Evolutionary conservation across 768 basidiomycete species (phyloP).

Genomic region (Mycena floridula): DNA sequence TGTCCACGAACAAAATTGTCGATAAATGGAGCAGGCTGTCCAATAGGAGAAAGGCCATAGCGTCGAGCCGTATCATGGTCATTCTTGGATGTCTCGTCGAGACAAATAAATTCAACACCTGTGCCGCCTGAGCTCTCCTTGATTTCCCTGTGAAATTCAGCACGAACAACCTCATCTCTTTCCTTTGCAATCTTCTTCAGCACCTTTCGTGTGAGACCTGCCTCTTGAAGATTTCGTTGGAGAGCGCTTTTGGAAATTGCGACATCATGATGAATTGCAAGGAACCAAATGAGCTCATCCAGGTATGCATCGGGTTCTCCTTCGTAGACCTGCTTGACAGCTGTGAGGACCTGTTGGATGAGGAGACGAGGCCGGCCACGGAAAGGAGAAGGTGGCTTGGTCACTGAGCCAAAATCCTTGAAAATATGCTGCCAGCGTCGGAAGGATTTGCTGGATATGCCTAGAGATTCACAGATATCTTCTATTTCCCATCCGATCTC

Average conservation of each 20-base stretch:
- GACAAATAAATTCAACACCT: conserved; percentile 8
- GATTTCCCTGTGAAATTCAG: conserved; percentile 5
- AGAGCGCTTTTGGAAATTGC: conserved; percentile 11
- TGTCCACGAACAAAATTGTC: conserved; percentile 21
- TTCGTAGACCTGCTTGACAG: conserved; percentile 3
- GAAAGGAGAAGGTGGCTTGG: conserved; percentile 5
- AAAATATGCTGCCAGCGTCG: not conserved
- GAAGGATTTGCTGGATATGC: not conserved
- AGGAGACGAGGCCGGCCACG: conserved; percentile 3
- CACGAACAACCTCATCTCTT: conserved; percentile 7
- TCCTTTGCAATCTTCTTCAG: conserved; percentile 11
- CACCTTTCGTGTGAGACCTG: conserved; percentile 11
- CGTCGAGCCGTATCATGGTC: conserved; percentile 16
- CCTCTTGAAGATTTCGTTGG: conserved; percentile 5
- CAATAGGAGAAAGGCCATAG: conserved; percentile 21
- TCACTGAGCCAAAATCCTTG: conserved; percentile 1
- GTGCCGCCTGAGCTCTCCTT: too few relatives aligned
- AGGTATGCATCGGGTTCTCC: conserved; percentile 7
- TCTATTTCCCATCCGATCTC: conserved; percentile 1
- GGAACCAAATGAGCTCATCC: conserved; percentile 9
- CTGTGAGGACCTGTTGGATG: conserved; percentile 1
- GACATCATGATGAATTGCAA: conserved; percentile 10
- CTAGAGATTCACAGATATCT: conserved; percentile 1
- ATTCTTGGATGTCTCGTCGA: conserved; percentile 27
- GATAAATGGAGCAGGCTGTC: conserved; percentile 14